Evolutionary conservation across 306 rosid species (phyloP), one percentile per base, ranked within the genome.

Genomic region (Dryas alaskensis): DNA sequence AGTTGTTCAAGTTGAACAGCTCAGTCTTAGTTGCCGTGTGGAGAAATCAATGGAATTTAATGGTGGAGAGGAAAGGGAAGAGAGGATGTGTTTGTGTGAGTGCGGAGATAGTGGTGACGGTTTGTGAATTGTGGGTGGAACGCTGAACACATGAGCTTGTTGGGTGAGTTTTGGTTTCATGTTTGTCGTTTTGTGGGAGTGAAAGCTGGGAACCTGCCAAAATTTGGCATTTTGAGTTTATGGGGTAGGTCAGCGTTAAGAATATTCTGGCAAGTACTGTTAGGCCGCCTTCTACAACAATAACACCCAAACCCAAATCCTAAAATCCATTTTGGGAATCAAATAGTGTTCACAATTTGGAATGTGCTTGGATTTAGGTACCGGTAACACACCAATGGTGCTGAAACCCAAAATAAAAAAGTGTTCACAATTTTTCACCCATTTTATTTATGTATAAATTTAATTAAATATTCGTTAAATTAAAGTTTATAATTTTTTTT

Each of bases 151-250:
- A 57, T 57, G 39, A 57, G 14, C 62, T 57, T 57, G 40, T 65
- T 46, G 55, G 55, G 55, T 66, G 70, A 31, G 59, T 49, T 13
- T 67, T 14, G 46, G 25, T 14, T 16, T 13, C 59, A 14, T 67
- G 25, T 3, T 22, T 52, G 73, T 52, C 73, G 0, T 9, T n/a
- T 69, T 39, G 49, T 17, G 17, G 17, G n/a, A 69, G 45, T 6
- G 19, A 0, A 6, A 45, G 44, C n/a, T 43, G 8, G 13, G 27
- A 14, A 68, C 27, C 73, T 22, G 74, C 51, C 64, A 70, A 70
- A 54, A 10, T 3, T 42, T 42, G 52, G 74, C 52, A 70, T 70
- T 67, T 70, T 39, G 50, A 70, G 74, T 5, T 42, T 55, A 2
- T 10, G 64, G 50, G 51, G 17, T 69, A 53, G 42, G 63, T 6